Evolutionary conservation across 163 green algal genomes (phyloP), one percentile per base, ranked within the genome.

Genomic region (Dunaliella salina): DNA sequence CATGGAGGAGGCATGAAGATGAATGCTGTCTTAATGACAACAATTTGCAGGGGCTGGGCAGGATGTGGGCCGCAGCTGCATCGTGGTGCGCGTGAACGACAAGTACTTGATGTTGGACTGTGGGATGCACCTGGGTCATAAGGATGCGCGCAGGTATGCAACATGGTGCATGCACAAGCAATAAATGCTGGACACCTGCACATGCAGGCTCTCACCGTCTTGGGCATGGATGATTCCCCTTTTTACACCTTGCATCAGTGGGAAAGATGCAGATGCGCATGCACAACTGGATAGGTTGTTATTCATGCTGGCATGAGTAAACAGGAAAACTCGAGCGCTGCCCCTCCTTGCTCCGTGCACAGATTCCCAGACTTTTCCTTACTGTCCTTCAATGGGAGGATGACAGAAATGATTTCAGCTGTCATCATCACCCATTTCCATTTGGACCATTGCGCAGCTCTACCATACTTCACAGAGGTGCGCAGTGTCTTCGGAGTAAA

Each of bases 371-470:
- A 93, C 80, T 94, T 94, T 57, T 87, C 78, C 24, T 34, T 92
- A 33, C 87, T 91, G 80, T 87, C 85, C 26, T 84, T 84, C 20
- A 46, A 46, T 24, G 91, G 87, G 15, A 90, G 91, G 71, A 91
- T 91, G 83, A 94, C 80, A 0, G 86, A 90, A 20, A 72, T 89
- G 1, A 92, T 96, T 33, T 90, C 93, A 50, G 91, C 89, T 17
- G 87, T 95, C 24, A 89, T 96, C 87, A 92, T 96, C 86, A 95
- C 91, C 0, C 93, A 96, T 86, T 95, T 95, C 86, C 93, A 96
- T 33, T 34, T 85, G 63, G 83, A 85, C 63, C 93, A 96, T 84
- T 90, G 92, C 1, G 93, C 91, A 45, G 93, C 93, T 1, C 89
- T 96, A 85, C 93, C 93, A 0, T 95, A 95, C 83, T 92, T 96